These are phyloP conservation scores for Geotrichum histeridarum DNA, from an alignment of 1,139 yeast species.

Conservation along the genomic window DNA sequence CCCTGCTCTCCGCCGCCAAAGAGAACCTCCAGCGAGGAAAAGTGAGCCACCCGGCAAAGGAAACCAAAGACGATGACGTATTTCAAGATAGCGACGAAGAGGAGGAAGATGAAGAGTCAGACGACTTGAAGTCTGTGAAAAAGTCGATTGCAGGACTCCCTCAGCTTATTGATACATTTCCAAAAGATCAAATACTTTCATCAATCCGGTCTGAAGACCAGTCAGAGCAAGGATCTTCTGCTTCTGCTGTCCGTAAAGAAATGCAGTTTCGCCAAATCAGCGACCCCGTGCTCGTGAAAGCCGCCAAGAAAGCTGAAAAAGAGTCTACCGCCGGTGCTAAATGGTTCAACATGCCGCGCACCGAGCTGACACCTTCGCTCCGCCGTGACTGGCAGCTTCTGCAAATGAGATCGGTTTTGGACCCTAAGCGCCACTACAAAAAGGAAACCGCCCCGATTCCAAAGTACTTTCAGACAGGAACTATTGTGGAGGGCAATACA, in stretches of 20 bases:
- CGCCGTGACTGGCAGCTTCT: constrained; percentile 75
- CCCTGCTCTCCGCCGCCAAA: constrained; percentile 18
- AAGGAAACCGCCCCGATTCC: constrained; percentile 80
- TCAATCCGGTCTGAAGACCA: not conserved
- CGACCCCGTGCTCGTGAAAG: constrained; percentile 46
- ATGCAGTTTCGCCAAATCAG: constrained; percentile 38
- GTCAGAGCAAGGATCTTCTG: constrained; percentile 5
- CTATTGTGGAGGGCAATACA: constrained; percentile 74
- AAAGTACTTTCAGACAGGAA: constrained; percentile 82
- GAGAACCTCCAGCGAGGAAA: constrained; percentile 2
- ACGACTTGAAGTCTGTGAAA: constrained; percentile 9
- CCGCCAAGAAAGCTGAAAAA: constrained; percentile 25
- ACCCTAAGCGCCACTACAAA: constrained; percentile 92
- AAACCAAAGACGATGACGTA: not conserved
- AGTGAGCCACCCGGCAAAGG: not conserved
- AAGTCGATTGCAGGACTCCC: constrained; percentile 17
- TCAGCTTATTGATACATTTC: constrained; percentile 12
- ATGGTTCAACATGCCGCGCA: constrained; percentile 83
- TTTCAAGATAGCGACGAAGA: not conserved
- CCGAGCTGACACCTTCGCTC: constrained; percentile 67
- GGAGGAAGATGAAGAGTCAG: not conserved
- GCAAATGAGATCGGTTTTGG: constrained; percentile 84
- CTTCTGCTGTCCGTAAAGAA: constrained; percentile 19
- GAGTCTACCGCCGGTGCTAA: constrained; percentile 48
- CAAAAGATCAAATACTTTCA: not conserved